Evolutionary conservation across 2,329 filamentous ascomycete genomes (phyloP), one percentile per base, ranked within the genome.

Genomic region (Fusarium sp.): DNA sequence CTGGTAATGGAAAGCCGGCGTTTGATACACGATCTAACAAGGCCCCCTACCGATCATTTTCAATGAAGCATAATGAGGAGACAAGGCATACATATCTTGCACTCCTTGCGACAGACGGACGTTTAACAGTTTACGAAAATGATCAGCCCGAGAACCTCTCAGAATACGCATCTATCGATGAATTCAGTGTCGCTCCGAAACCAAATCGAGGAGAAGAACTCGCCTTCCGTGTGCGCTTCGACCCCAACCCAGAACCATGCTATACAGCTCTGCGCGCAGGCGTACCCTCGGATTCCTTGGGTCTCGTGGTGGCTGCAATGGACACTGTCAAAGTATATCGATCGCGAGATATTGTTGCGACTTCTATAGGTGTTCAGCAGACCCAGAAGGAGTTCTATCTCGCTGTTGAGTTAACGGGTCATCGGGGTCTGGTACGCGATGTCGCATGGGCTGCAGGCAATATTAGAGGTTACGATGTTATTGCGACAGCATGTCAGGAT

Each of bases 401-500:
- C 13, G 95, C 95, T 1, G 91, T 92, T 26, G 92, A 95, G 79
- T 85, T 98, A 22, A 86, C 87, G 36, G 91, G 91, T 4, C 93
- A 98, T 77, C 87, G 90, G 13, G 91, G 92, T 2, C 87, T 98
- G 44, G 93, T 98, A 12, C 89, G 96, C 54, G 95, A 98, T 80
- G 90, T 98, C 3, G 92, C 94, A 5, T 99, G 96, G 96, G 94
- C 96, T 2, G 93, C 95, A 54, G 96, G 95, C 18, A 97, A 95
- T 74, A 94, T 97, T 77, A 87, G 95, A 44, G 96, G 96, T 3
- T 96, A 94, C 81, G 96, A 99, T 81, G 89, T 96, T 65, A 89
- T 98, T 76, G 96, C 96, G 7, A 97, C 95, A 11, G 96, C 95
- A 6, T 96, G 94, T 80, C 97, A 97, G 82, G 96, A 99, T 80